Evolutionary conservation across 202 grass and related monocot species (phyloP).

Genomic region (Cymbopogon flexuosus): DNA sequence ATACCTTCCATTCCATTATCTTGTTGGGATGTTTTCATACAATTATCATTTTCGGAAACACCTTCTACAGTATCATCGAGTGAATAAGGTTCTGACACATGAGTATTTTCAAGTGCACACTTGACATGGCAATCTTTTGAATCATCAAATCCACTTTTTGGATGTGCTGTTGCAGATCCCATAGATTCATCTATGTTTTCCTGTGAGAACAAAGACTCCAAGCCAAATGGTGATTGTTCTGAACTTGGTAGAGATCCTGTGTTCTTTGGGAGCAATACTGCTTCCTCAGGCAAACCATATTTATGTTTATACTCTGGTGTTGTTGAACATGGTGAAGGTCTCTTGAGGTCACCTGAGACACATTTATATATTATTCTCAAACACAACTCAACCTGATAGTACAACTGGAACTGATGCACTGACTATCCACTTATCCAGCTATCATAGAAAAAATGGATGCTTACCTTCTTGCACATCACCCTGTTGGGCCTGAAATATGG

Average conservation of each 20-base stretch:
- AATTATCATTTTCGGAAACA: slow-evolving; percentile 4
- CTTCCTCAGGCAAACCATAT: slow-evolving; percentile 5
- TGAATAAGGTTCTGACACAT: not conserved
- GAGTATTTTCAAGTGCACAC: not conserved
- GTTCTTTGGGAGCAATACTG: not conserved
- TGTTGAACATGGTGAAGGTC: slow-evolving; percentile 5
- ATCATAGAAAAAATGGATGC: not conserved
- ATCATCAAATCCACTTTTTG: not conserved
- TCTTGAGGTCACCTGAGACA: slow-evolving; percentile 26
- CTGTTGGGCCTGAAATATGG: slow-evolving; percentile 1
- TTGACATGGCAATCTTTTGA: slow-evolving; percentile 11
- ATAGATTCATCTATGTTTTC: slow-evolving; percentile 9
- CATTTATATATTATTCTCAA: slow-evolving; percentile 24
- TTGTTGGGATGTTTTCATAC: not conserved
- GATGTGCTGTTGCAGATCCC: not conserved
- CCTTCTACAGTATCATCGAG: not conserved
- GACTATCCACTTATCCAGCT: not conserved
- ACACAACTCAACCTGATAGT: not conserved
- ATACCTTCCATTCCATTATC: slow-evolving; percentile 29
- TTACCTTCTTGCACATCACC: slow-evolving; percentile 22
- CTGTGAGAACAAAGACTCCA: not conserved
- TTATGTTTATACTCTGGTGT: slow-evolving; percentile 12
- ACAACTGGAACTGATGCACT: not conserved
- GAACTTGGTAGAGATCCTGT: not conserved
- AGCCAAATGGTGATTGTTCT: slow-evolving; percentile 18